Percentiles rank a stretch among this genome's conserved stretches.
Conservation (phyloP, 768 basidiomycete genomes). For the Lentinula aciculospora region DNA sequence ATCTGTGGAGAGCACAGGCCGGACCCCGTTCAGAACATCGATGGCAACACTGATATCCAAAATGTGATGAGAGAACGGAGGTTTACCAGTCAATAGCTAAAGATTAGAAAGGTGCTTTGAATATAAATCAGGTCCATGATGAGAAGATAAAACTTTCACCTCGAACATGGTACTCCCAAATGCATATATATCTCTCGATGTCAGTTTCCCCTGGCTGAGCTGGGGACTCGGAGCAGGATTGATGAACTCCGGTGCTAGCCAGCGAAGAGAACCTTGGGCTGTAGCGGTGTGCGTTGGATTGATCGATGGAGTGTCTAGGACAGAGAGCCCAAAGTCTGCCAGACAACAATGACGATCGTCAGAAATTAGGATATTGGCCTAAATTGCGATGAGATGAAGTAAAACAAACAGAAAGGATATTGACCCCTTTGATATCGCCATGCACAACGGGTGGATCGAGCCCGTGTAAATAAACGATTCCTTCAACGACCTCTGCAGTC, state of each 20-base stretch:
- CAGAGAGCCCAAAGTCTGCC: conserved; percentile 22
- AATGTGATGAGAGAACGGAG: conserved; percentile 6
- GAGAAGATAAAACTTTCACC: background rate
- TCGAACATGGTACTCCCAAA: conserved; percentile 9
- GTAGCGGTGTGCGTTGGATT: background rate
- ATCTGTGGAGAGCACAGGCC: conserved; percentile 6
- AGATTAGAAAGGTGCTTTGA: background rate
- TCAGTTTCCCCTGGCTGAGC: background rate
- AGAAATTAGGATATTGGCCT: conserved; percentile 24
- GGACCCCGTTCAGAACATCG: conserved; percentile 4
- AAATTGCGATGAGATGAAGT: background rate
- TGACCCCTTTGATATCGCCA: conserved; percentile 35
- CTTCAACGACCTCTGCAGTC: conserved; percentile 26
- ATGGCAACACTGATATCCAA: conserved; percentile 3
- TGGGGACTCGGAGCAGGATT: background rate
- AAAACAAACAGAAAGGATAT: background rate
- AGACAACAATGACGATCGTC: conserved; percentile 20
- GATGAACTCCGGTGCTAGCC: conserved; percentile 12
- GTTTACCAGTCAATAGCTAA: conserved; percentile 8
- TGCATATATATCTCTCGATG: conserved; percentile 11
- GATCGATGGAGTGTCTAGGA: background rate
- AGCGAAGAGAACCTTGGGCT: conserved; percentile 9
- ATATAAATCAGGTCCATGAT: background rate
- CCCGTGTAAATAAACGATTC: conserved; percentile 31
- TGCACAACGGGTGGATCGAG: conserved; percentile 34